A percentile compares a stretch with the other conserved stretches of the same genome.
Evolutionary conservation across 1,284 basidiomycete genomes (phyloP).

Genomic region (Apiotrichum laibachii): DNA sequence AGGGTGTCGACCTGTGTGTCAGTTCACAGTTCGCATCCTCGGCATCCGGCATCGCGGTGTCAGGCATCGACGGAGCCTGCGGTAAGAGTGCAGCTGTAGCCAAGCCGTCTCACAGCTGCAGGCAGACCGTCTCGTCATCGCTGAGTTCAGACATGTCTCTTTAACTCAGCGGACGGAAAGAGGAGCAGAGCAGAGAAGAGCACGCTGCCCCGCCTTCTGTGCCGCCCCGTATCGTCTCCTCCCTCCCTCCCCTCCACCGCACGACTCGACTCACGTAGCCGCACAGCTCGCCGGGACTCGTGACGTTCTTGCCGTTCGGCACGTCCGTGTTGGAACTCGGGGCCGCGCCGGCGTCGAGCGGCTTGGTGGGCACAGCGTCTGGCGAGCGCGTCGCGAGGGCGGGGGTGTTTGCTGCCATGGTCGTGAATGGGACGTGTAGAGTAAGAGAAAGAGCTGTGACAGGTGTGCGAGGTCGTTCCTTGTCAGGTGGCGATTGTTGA

Average conservation of each 20-base stretch:
- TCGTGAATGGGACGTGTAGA: background rate
- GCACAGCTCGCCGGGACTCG: conserved; percentile 45
- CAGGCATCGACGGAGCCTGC: too few species aligned
- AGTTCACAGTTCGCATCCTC: too few species aligned
- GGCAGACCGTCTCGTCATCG: too few species aligned
- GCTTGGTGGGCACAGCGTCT: conserved; percentile 1
- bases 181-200: too few species aligned
- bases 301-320: conserved; percentile 34
- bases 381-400: conserved; percentile 2
- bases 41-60: too few species aligned
- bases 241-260: background rate
- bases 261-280: conserved; percentile 40
- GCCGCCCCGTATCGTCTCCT: background rate
- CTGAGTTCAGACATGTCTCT: too few species aligned
- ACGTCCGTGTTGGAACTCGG: conserved; percentile 5
- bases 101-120: too few species aligned
- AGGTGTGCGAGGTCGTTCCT: too few species aligned
- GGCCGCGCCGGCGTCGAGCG: conserved; percentile 4
- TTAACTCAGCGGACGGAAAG: too few species aligned
- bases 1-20: conserved; percentile 47
- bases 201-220: background rate
- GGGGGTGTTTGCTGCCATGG: background rate
- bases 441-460: background rate
- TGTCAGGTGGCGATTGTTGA: too few species aligned
- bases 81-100: too few species aligned